Percentiles rank a stretch among this genome's conserved stretches.
Conservation (phyloP, 306 rosid species). For the Fagus crenata region DNA sequence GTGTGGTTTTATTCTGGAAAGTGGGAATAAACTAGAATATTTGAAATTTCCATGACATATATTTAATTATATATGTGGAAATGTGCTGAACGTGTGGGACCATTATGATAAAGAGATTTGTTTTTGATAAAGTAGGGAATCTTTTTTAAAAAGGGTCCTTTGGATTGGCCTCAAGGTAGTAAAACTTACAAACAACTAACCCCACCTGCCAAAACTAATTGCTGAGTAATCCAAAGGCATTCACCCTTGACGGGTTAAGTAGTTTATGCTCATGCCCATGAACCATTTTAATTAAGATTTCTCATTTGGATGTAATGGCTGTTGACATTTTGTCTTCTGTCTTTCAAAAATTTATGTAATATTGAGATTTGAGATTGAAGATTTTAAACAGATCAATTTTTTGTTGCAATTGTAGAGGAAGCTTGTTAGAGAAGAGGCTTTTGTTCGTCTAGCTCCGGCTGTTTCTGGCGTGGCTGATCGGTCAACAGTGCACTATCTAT, state of each 20-base stretch:
- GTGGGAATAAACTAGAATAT: neutral
- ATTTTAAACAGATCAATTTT: slow-evolving; percentile 9
- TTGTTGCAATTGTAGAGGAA: slow-evolving; percentile 58
- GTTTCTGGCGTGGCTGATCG: slow-evolving; percentile 77
- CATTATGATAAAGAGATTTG: neutral
- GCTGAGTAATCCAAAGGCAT: no score
- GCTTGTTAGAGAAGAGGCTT: slow-evolving; percentile 74
- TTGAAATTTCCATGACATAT: neutral
- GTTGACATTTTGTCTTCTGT: neutral
- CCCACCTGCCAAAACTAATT: no score
- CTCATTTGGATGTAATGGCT: neutral
- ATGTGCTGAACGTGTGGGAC: neutral
- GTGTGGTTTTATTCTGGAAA: neutral
- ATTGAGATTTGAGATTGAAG: slow-evolving; percentile 20
- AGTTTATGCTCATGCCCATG: no score
- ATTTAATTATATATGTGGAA: neutral
- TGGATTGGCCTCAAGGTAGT: no score
- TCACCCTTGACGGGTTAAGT: no score
- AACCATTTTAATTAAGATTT: neutral
- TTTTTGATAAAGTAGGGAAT: no score
- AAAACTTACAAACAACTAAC: no score
- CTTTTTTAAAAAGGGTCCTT: no score
- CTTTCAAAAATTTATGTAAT: neutral
- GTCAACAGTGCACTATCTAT: slow-evolving; percentile 77
- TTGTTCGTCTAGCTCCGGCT: slow-evolving; percentile 87